A percentile compares a stretch with the other conserved stretches of the same genome.
These are phyloP conservation scores for Podospora sp. DNA, from an alignment of 495 filamentous ascomycete genomes.

Conservation along the genomic window DNA sequence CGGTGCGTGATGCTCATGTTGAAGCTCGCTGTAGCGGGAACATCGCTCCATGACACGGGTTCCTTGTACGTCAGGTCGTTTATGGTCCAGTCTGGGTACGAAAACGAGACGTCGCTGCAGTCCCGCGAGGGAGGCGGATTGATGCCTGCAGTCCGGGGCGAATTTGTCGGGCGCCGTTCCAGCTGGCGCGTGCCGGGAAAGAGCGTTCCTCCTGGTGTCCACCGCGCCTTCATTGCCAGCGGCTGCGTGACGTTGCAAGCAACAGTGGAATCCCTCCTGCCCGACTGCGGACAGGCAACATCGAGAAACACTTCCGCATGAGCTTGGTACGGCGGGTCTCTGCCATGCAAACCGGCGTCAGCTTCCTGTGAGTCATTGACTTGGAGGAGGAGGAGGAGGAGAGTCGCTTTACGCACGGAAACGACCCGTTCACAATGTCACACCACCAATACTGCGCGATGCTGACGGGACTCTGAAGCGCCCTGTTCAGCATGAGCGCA, in stretches of 20 bases:
- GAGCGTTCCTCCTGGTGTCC: constrained; percentile 6
- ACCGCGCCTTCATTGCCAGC: constrained; percentile 13
- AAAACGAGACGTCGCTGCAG: constrained; percentile 8
- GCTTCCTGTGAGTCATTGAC: no score
- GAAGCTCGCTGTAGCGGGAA: constrained; percentile 9
- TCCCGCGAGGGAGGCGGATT: constrained; percentile 12
- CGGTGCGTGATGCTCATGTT: constrained; percentile 8
- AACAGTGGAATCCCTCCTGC: background rate
- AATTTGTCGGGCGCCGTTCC: constrained; percentile 3
- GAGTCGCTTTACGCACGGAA: no score
- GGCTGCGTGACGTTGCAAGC: constrained; percentile 6
- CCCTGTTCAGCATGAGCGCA: background rate
- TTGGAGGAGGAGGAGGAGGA: no score
- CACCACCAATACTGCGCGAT: constrained; percentile 11
- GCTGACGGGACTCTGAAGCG: background rate
- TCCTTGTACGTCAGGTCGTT: constrained; percentile 6
- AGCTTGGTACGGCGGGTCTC: constrained; percentile 4
- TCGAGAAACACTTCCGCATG: background rate
- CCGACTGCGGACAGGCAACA: background rate
- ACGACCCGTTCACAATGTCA: constrained; percentile 1
- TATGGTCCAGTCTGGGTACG: constrained; percentile 12
- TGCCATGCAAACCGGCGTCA: no score
- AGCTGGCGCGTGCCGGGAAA: constrained; percentile 7
- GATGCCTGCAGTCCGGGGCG: background rate
- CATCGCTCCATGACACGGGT: constrained; percentile 6